Evolutionary conservation across 148 eudicot genomes (phyloP), one percentile per base, ranked within the genome.

Genomic region (Rhododendron kiyosumense): DNA sequence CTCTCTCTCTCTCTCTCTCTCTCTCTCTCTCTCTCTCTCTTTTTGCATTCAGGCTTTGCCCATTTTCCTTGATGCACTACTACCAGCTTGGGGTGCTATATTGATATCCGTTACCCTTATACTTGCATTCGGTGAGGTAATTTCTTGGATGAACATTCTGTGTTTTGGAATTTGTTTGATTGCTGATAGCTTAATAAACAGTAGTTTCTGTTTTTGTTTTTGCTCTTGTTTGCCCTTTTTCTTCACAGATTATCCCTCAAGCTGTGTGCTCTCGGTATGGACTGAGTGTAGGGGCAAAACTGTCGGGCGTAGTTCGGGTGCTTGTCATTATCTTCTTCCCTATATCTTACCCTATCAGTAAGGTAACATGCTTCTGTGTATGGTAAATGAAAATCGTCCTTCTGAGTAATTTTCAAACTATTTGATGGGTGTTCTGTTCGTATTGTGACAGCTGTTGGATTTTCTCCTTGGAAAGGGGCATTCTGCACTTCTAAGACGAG

Each of bases 81-180:
- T 95, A 79, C 95, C 95, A 7, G 93, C 98, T 11, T 95, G 98
- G 98, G 90, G 89, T 51, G 92, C 98, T 24, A 93, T 95, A 85
- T 78, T 95, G 85, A 91, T 95, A 88, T 95, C 98, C 32, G 98
- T 95, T 26, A 93, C 98, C 28, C 97, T 95, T 76, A 93, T 95
- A 76, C 96, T 95, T 78, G 92, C 96, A 63, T 95, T 95, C 85
- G 97, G 97, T 17, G 97, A 95, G 98, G 98, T 94, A 89, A 85
- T 34, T 14, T 79, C 28, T 87, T 32, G n/a, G 51, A 51, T 30
- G 48, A 38, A 81, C 48, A 67, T 34, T 38, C 30, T 57, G 7
- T 7, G 61, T 81, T 36, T 85, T 71, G 54, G 80, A 71, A 63
- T 61, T 32, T 30, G 46, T 43, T 34, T 63, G 41, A 49, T 73